Evolutionary conservation across 192 early-diverging fungal species (phyloP), one percentile per base, ranked within the genome.

Genomic region (Coemansia sp.): DNA sequence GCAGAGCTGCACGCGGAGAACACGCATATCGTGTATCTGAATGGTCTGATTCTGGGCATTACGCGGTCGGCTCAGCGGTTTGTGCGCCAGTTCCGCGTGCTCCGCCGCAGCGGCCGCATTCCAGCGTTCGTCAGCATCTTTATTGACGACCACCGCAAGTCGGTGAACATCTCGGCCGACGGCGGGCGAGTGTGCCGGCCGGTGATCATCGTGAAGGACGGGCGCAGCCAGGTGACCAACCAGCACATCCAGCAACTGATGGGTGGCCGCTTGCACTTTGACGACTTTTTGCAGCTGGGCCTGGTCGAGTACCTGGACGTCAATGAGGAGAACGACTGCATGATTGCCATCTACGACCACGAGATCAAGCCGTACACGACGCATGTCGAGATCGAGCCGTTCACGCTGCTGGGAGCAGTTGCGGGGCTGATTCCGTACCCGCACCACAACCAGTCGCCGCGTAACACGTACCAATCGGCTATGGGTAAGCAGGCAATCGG

Each of bases 401-500:
- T 96, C 58, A 95, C 94, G 33, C 83, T 98, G 43, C 83, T 98
- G 42, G 96, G 96, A 43, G 94, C 93, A 18, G 95, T 97, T 14
- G 96, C 96, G n/a, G 94, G 95, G 6, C 73, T 98, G 42, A 97
- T 98, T 86, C 96, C 96, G 32, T 98, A 94, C 71, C 95, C 95
- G 35, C 93, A 98, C 76, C 96, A 98, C 81, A 98, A 98, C 77
- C 96, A 98, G 80, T 93, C 91, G 54, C 95, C 96, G 28, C 89
- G 96, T 79, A 97, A 97, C 82, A 97, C 94, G 14, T 98, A 97
- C 73, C 96, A 98, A 84, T 97, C 90, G 57, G 95, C 95, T 71
- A 98, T 98, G 97, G 94, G 94, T 62, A 98, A 98, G 71, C 97
- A 98, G 81, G 95, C 97, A 31, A 98, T 98, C 51, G 96, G 96